Conservation (phyloP, 2,329 filamentous ascomycete species). For the Calonectria pseudoreteaudii region DNA sequence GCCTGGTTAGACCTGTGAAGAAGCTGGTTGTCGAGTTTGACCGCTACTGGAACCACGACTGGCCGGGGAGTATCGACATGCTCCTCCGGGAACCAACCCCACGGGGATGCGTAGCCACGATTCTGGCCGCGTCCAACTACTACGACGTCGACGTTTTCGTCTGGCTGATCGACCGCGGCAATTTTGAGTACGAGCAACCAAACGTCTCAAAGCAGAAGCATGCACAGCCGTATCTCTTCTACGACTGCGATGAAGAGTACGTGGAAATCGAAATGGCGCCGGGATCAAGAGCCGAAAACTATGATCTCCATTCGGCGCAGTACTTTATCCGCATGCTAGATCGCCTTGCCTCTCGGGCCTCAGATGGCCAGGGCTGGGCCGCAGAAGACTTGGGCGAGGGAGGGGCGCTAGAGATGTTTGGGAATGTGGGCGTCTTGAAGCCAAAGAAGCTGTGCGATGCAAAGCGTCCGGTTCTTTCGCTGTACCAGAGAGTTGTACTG, state of each 20-base stretch:
- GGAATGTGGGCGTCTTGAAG: neutral
- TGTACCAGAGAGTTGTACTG: neutral
- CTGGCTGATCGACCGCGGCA: neutral
- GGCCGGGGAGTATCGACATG: neutral
- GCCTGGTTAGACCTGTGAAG: neutral
- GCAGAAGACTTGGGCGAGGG: neutral
- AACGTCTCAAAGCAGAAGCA: neutral
- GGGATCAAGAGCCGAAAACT: neutral
- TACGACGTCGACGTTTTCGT: neutral
- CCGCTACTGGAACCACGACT: neutral
- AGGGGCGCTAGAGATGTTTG: neutral
- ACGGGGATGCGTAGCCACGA: neutral
- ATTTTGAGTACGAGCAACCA: neutral
- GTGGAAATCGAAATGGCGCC: neutral
- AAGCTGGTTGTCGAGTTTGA: neutral
- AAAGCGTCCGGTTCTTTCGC: accelerated
- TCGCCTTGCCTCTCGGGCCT: neutral
- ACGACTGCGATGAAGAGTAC: neutral
- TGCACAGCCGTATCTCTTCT: neutral
- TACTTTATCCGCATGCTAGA: neutral
- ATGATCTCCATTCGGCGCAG: neutral
- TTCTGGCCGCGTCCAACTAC: neutral
- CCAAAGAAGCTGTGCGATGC: neutral
- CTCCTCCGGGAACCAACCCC: neutral
- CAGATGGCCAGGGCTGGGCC: neutral